Evolutionary conservation across 768 basidiomycete species (phyloP), one percentile per base, ranked within the genome.

Genomic region (Hortiboletus flavorubellus): DNA sequence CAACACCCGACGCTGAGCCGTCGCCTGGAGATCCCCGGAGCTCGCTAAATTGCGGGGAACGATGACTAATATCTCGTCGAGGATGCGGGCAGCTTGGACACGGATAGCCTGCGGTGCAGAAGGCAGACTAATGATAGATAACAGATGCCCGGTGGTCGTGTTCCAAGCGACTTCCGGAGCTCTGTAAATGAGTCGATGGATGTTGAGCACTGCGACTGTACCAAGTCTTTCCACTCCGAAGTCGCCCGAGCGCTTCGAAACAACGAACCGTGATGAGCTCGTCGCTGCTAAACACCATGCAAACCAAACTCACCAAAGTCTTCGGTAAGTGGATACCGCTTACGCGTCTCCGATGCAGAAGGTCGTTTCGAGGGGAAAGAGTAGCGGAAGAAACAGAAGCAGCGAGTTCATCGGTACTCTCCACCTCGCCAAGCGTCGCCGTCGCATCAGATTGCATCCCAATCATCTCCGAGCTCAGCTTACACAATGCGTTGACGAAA

Each of bases 161-260:
- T 87, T 77, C 94, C 95, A 98, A 3, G 91, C 93, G 11, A 94
- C 75, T 12, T 87, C 85, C 0, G 91, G 85, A 11, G 87, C 80
- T n/a, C 87, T 81, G 58, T 87, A 88, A 46, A 97, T 86, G 16
- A 99, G 77, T 4, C 96, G 85, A 66, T 91, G 85, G 26, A 97
- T 86, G 65, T 98, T 99, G 50, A 91, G 78, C 61, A 85, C 77
- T 0, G 87, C 80, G 10, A 96, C 86, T 1, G 83, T 81, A 9
- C 93, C 89, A 23, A 98, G 75, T 65, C 91, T 92, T 55, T 82
- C 82, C 53, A 98, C 86, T n/a, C 93, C 91, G 74, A 97, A 98
- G 59, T 99, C 96, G 0, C 91, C 91, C 0, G 89, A 81, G n/a
- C 89, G 81, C 90, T 93, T 55, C 23, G 46, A 59, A n/a, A 31